These are phyloP conservation scores for Nemania bipapillata DNA, from an alignment of 2,329 filamentous ascomycete genomes.

Conservation along the genomic window DNA sequence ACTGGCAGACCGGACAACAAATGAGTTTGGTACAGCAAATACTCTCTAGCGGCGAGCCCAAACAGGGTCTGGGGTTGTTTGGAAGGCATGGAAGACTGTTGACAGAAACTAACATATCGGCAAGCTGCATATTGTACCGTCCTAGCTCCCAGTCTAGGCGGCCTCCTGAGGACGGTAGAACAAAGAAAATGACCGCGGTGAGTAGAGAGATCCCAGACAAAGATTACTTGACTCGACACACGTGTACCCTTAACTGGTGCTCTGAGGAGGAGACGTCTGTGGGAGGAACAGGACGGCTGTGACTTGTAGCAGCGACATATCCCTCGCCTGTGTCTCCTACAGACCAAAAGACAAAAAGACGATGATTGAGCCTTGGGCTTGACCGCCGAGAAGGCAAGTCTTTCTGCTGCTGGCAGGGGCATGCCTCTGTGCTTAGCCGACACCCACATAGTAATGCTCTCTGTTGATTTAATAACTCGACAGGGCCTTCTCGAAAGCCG, in stretches of 20 bases:
- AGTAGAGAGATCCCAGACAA: slow-evolving; percentile 53
- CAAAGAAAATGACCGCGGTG: slow-evolving; percentile 57
- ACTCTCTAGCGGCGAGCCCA: slow-evolving; percentile 53
- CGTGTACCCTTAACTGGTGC: slow-evolving; percentile 56
- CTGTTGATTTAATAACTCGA: slow-evolving; percentile 42
- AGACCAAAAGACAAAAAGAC: slow-evolving; percentile 45
- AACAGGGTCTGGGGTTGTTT: slow-evolving; percentile 58
- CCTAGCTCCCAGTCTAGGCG: slow-evolving; percentile 53
- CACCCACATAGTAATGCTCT: slow-evolving; percentile 44
- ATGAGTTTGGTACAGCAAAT: slow-evolving; percentile 59
- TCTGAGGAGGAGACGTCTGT: slow-evolving; percentile 38
- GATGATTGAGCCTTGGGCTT: slow-evolving; percentile 47
- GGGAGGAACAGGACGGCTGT: slow-evolving; percentile 26
- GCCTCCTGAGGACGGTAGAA: slow-evolving; percentile 56
- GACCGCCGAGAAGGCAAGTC: slow-evolving; percentile 49
- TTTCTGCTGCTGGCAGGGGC: slow-evolving; percentile 45
- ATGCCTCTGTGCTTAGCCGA: slow-evolving; percentile 55
- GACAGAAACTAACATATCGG: slow-evolving; percentile 57
- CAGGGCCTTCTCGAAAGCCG: slow-evolving; percentile 52
- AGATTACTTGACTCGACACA: slow-evolving; percentile 66
- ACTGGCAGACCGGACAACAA: slow-evolving; percentile 52
- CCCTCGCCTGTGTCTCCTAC: slow-evolving; percentile 41
- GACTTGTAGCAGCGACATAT: slow-evolving; percentile 40
- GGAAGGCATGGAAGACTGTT: slow-evolving; percentile 53
- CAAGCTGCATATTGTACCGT: slow-evolving; percentile 61